Conservation (phyloP, 2,329 filamentous ascomycete genomes). For the Dendrostoma leiphaemia region DNA sequence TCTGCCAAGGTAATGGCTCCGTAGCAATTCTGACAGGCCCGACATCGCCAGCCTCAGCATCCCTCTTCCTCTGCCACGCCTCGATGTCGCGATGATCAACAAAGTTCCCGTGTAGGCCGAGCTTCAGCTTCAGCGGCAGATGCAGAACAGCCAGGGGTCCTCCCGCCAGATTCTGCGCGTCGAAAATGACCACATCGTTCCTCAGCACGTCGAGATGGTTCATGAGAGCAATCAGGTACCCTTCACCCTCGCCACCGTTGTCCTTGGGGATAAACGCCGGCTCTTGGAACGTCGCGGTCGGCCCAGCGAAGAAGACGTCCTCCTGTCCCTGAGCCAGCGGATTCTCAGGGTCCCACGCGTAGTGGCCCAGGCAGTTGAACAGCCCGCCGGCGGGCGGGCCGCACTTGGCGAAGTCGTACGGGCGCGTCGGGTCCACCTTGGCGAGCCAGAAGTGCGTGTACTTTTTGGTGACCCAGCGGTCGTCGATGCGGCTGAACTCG, state of each 20-base stretch:
- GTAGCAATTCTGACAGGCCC: slow-evolving; percentile 35
- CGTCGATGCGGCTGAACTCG: slow-evolving; percentile 50
- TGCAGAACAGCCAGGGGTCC: slow-evolving; percentile 40
- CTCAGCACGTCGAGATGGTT: slow-evolving; percentile 44
- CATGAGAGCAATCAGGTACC: slow-evolving; percentile 45
- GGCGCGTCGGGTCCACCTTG: slow-evolving; percentile 32
- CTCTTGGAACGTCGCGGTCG: slow-evolving; percentile 49
- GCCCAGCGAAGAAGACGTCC: slow-evolving; percentile 43
- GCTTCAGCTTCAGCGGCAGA: slow-evolving; percentile 37
- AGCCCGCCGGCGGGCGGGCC: slow-evolving; percentile 40
- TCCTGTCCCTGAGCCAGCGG: slow-evolving; percentile 28
- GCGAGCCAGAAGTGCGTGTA: slow-evolving; percentile 48
- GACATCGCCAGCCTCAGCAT: slow-evolving; percentile 30
- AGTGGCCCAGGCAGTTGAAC: slow-evolving; percentile 47
- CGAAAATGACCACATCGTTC: slow-evolving; percentile 43
- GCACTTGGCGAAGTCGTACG: slow-evolving; percentile 43
- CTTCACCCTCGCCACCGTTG: slow-evolving; percentile 44
- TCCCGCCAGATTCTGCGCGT: slow-evolving; percentile 35
- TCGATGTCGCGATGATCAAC: slow-evolving; percentile 42
- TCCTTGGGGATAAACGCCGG: slow-evolving; percentile 49
- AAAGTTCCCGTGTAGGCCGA: slow-evolving; percentile 43
- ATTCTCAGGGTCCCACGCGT: slow-evolving; percentile 33
- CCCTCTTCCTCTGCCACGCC: slow-evolving; percentile 36
- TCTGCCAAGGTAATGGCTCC: slow-evolving; percentile 39
- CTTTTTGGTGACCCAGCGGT: slow-evolving; percentile 41